phyloP scores from a whole-genome alignment of 2,329 filamentous ascomycete species.

The Pseudocercospora musae region DNA sequence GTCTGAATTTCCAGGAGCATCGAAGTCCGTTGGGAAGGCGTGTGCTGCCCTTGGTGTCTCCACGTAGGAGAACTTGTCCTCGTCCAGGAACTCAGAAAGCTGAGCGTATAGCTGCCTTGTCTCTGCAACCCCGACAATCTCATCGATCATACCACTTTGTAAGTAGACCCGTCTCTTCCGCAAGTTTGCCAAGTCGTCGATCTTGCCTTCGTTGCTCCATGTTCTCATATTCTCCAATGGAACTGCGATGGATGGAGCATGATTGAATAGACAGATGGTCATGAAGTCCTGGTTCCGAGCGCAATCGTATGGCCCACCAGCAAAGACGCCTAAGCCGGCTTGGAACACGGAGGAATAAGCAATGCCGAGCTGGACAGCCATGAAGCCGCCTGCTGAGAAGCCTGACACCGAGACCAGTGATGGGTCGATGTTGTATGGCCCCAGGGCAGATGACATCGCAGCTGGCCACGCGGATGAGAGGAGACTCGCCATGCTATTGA shows the following conservation, averaged over 20 bases:
- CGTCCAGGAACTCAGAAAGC: background rate
- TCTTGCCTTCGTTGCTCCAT: slow-evolving; percentile 5
- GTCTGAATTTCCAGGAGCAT: background rate
- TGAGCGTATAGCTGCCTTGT: slow-evolving; percentile 2
- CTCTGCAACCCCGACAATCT: background rate
- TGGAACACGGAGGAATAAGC: slow-evolving; percentile 10
- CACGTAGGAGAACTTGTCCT: background rate
- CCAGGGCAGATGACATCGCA: no score
- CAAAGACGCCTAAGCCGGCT: slow-evolving; percentile 6
- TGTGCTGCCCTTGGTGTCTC: slow-evolving; percentile 7
- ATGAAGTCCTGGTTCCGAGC: slow-evolving; percentile 10
- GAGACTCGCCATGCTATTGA: no score
- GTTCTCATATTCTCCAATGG: background rate
- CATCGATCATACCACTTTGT: slow-evolving; percentile 2
- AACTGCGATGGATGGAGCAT: slow-evolving; percentile 1
- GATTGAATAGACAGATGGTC: slow-evolving; percentile 4
- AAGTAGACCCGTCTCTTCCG: background rate
- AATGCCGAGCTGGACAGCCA: slow-evolving; percentile 15
- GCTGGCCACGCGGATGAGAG: no score
- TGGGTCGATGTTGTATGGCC: slow-evolving; percentile 8
- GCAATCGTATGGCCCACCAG: slow-evolving; percentile 15
- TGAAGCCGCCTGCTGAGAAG: slow-evolving; percentile 16
- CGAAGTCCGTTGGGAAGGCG: slow-evolving; percentile 12
- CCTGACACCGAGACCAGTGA: slow-evolving; percentile 11
- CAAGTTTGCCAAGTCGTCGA: background rate